Evolutionary conservation across 2,329 filamentous ascomycete species (phyloP).

Genomic region (Tolypocladium pustulatum): DNA sequence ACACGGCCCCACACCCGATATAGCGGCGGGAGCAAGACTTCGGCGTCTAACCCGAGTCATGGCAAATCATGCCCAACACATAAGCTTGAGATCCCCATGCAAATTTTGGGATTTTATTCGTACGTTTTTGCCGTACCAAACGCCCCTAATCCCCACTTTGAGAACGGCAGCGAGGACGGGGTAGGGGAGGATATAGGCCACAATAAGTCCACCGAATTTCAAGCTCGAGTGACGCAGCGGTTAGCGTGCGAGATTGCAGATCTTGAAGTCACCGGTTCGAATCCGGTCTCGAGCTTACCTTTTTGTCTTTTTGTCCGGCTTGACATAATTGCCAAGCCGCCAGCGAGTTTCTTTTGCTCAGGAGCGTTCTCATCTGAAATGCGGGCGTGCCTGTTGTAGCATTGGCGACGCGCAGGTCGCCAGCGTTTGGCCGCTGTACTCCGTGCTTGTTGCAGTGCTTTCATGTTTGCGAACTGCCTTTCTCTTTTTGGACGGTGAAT

Average conservation of each 20-base stretch:
- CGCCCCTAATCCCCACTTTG: not conserved
- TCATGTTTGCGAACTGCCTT: not conserved
- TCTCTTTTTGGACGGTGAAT: no score
- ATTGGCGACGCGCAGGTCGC: not conserved
- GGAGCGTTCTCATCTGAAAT: not conserved
- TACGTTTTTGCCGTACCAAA: not conserved
- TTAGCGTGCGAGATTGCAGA: slow-evolving; percentile 13
- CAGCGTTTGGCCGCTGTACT: not conserved
- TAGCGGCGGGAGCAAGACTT: not conserved
- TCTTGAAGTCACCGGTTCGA: slow-evolving; percentile 12
- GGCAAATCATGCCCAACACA: not conserved
- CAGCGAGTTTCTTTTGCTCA: no score
- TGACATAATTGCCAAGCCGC: no score
- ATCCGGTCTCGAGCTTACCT: slow-evolving; percentile 9
- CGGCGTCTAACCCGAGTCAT: not conserved
- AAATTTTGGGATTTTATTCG: not conserved
- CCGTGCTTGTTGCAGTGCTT: not conserved
- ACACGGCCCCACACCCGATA: not conserved
- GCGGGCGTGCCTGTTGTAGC: not conserved
- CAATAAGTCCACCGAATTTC: not conserved
- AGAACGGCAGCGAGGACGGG: not conserved
- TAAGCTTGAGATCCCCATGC: not conserved
- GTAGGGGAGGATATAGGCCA: not conserved
- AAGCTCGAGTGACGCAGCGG: slow-evolving; percentile 12
- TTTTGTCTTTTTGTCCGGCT: not conserved